A percentile compares a stretch with the other conserved stretches of the same genome.
phyloP scores from a whole-genome alignment of 108 stramenopile species.

The Cylindrotheca closterium region DNA sequence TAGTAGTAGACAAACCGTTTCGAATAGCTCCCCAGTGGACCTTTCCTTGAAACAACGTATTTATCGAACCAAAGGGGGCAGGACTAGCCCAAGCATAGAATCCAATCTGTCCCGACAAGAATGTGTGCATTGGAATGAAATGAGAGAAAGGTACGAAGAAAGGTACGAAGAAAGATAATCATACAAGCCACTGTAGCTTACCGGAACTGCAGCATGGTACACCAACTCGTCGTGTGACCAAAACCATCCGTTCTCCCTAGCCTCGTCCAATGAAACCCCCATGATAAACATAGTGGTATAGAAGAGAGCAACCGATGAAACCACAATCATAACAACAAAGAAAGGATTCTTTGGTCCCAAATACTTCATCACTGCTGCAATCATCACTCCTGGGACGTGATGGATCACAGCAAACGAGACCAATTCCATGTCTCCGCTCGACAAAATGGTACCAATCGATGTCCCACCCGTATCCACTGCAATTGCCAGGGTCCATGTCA shows the following conservation, averaged over 20 bases:
- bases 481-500: constrained; percentile 64
- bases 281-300: constrained; percentile 48
- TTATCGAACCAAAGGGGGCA: constrained; percentile 22
- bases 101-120: not conserved
- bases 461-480: constrained; percentile 58
- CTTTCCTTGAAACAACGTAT: constrained; percentile 5
- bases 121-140: not conserved
- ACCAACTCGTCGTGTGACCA: constrained; percentile 60
- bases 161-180: too few relatives aligned
- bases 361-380: constrained; percentile 45
- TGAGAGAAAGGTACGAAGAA: not conserved
- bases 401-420: constrained; percentile 31
- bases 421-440: constrained; percentile 31
- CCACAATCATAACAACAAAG: constrained; percentile 45
- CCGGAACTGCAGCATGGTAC: constrained; percentile 16
- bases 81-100: constrained; percentile 16
- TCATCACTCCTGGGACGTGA: constrained; percentile 54
- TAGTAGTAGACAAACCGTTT: constrained; percentile 35
- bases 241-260: constrained; percentile 54
- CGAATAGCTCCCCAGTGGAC: constrained; percentile 34
- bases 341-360: constrained; percentile 60
- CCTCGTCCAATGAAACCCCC: constrained; percentile 45
- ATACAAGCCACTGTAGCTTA: not conserved
- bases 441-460: constrained; percentile 35
- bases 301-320: constrained; percentile 39